Evolutionary conservation across 495 filamentous ascomycete species (phyloP).

Genomic region (Hypoxylon subgilvum): DNA sequence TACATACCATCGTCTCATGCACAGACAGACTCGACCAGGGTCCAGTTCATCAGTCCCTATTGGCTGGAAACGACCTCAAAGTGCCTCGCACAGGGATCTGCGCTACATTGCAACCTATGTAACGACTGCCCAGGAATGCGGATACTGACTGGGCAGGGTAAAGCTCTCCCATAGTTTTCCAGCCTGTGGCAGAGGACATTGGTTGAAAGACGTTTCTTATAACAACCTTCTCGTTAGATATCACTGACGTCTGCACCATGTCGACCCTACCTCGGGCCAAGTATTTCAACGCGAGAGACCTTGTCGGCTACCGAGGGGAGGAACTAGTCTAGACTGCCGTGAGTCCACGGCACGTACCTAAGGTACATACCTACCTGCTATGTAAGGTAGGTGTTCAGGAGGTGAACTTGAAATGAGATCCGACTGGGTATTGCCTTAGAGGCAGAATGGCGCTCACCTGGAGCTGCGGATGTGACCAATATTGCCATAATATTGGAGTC

Average conservation of each 20-base stretch:
- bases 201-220: conserved; percentile 1
- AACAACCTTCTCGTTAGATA: background rate
- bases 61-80: conserved; percentile 37
- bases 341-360: conserved; percentile 1
- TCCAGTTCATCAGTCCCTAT: conserved; percentile 5
- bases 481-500: conserved; percentile 8
- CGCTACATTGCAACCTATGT: conserved; percentile 26
- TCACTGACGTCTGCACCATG: conserved; percentile 9
- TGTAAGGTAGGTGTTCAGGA: no score
- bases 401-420: conserved; percentile 13
- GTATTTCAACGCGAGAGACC: conserved; percentile 3
- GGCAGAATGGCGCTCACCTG: conserved; percentile 4
- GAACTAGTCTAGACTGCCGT: conserved; percentile 25
- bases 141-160: conserved; percentile 1
- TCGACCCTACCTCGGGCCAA: conserved; percentile 25
- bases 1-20: conserved; percentile 20
- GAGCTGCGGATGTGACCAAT: conserved; percentile 20
- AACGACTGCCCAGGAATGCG: conserved; percentile 20
- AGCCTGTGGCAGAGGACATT: conserved; percentile 11
- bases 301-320: conserved; percentile 16
- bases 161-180: conserved; percentile 3
- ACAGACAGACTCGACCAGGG: conserved; percentile 16
- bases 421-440: conserved; percentile 14
- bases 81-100: conserved; percentile 34
- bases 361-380: no score